Conservation (phyloP, 2,329 filamentous ascomycete species). For the Magnaporthiopsis poae region DNA sequence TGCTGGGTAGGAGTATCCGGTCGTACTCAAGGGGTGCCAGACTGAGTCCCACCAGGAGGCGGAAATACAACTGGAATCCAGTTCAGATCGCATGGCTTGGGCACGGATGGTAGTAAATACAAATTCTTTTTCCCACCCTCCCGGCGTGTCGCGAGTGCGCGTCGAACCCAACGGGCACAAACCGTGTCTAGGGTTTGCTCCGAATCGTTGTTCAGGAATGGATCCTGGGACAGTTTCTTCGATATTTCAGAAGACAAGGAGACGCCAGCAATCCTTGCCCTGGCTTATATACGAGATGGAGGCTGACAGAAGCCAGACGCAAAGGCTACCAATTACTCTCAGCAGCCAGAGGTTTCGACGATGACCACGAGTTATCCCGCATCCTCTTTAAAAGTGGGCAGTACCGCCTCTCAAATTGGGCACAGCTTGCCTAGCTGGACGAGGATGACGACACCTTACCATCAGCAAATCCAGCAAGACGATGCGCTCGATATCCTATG, state of each 20-base stretch:
- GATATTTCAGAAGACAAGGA: neutral
- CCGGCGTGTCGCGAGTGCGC: too few relatives aligned
- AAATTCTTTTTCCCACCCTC: too few relatives aligned
- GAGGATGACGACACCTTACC: neutral
- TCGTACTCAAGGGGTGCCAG: too few relatives aligned
- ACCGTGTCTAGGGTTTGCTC: neutral
- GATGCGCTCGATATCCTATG: constrained; percentile 6
- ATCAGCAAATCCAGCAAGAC: constrained; percentile 1
- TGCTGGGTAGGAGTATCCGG: neutral
- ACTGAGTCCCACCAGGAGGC: neutral
- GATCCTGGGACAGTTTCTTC: neutral
- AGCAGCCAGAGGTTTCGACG: neutral
- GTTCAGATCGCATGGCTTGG: neutral
- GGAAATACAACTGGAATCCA: neutral
- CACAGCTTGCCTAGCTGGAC: neutral
- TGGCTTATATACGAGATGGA: neutral
- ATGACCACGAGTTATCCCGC: neutral
- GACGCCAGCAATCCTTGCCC: too few relatives aligned
- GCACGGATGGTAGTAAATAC: neutral
- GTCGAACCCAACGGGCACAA: too few relatives aligned
- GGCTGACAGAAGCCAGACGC: neutral
- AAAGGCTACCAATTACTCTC: neutral
- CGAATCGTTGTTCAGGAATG: neutral
- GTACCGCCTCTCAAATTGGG: neutral
- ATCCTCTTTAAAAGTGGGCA: neutral